phyloP scores from a whole-genome alignment of 2,329 filamentous ascomycete species.

The Penicillium sclerotiorum region DNA sequence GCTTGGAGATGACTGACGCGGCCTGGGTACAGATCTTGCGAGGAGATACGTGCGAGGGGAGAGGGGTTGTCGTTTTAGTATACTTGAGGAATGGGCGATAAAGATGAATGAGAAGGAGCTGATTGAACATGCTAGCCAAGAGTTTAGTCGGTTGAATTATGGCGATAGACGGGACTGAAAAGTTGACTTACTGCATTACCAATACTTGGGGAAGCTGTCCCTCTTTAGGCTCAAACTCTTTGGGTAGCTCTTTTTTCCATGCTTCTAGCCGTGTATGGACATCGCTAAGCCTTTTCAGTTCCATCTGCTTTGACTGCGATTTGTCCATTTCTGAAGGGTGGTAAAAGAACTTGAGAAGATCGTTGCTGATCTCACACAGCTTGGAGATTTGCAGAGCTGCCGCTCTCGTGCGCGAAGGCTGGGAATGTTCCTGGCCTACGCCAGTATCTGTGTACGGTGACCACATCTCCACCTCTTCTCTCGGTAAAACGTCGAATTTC shows the following conservation, averaged over 20 bases:
- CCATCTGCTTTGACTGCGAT: conserved; percentile 71
- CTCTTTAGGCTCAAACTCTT: conserved; percentile 85
- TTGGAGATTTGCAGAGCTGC: conserved; percentile 78
- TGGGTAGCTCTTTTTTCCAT: conserved; percentile 82
- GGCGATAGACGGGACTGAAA: background rate
- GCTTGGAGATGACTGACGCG: conserved; percentile 84
- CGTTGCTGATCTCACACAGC: conserved; percentile 90
- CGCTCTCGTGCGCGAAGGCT: conserved; percentile 81
- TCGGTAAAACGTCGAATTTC: conserved; percentile 87
- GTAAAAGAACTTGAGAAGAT: conserved; percentile 87
- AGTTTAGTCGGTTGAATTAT: no score
- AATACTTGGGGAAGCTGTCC: conserved; percentile 83
- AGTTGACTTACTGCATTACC: conserved; percentile 74
- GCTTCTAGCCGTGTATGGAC: conserved; percentile 86
- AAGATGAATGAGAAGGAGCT: conserved; percentile 91
- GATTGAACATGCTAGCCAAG: conserved; percentile 84
- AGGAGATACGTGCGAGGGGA: conserved; percentile 85
- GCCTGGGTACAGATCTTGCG: conserved; percentile 89
- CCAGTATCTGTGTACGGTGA: conserved; percentile 85
- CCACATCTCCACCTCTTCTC: conserved; percentile 85
- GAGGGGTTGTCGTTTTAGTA: conserved; percentile 74
- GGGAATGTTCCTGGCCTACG: conserved; percentile 69
- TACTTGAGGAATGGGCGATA: conserved; percentile 96
- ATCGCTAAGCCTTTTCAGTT: conserved; percentile 90
- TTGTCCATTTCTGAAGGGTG: conserved; percentile 69